Evolutionary conservation across 2,329 filamentous ascomycete species (phyloP).

Genomic region (Sphaceloma murrayae): DNA sequence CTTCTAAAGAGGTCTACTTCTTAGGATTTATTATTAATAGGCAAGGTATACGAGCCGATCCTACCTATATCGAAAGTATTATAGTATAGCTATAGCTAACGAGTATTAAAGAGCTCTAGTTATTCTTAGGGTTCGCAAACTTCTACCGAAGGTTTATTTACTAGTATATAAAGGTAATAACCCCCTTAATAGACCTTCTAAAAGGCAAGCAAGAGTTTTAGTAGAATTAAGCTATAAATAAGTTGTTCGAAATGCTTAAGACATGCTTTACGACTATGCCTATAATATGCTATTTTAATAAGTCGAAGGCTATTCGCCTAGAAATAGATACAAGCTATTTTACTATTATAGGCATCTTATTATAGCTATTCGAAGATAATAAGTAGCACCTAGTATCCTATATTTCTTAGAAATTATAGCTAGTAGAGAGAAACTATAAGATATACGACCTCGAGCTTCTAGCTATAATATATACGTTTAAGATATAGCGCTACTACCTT

Average conservation of each 20-base stretch:
- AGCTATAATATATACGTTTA: conserved; percentile 18
- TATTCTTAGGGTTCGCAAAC: conserved; percentile 17
- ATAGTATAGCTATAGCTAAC: conserved; percentile 5
- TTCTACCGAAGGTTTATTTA: conserved; percentile 17
- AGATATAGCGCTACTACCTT: conserved; percentile 17
- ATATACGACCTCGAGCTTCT: conserved; percentile 19
- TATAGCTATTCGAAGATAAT: conserved; percentile 4
- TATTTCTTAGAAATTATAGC: conserved; percentile 8
- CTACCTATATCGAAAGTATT: background rate
- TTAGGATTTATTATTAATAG: conserved; percentile 18
- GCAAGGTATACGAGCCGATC: conserved; percentile 9
- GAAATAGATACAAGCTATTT: conserved; percentile 16
- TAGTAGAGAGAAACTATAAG: conserved; percentile 17
- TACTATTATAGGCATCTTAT: conserved; percentile 14
- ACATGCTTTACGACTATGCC: background rate
- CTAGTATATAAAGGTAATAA: conserved; percentile 4
- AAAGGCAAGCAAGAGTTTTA: conserved; percentile 8
- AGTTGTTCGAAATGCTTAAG: conserved; percentile 3
- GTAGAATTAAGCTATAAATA: background rate
- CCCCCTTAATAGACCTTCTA: conserved; percentile 1
- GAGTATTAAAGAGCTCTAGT: conserved; percentile 8
- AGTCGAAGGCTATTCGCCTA: background rate
- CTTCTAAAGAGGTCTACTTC: conserved; percentile 18
- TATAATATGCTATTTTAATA: conserved; percentile 16
- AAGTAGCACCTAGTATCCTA: conserved; percentile 15